Evolutionary conservation across 805 yeast genomes (phyloP), one percentile per base, ranked within the genome.

Genomic region (Starmerella stellata): DNA sequence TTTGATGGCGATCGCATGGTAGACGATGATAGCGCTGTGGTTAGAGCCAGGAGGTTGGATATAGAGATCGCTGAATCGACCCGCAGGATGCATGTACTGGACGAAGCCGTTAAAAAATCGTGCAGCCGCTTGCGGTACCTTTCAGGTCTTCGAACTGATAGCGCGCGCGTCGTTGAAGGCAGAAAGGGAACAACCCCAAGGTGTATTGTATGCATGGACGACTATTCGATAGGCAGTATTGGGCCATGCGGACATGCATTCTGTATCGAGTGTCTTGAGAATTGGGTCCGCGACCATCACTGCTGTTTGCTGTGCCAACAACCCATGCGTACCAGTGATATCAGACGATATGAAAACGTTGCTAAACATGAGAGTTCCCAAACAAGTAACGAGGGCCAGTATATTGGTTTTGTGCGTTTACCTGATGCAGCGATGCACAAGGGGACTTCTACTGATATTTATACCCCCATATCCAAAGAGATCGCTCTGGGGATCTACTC

Each of bases 231-330:
- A 30, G 98, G 98, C 0, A 68, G 90, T 0, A 61, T 90, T 40
- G 77, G 93, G 0, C 73, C 73, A 8, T 90, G 98, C 65, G 96
- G 96, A 0, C 98, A 90, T 57, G 74, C 74, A 48, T 90, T 78
- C 53, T 90, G 98, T 54, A 69, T 72, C 41, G 78, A 70, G 1
- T 90, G 98, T 55, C 62, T 90, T 28, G 65, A 60, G 16, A 73
- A 65, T 39, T 90, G 98, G 98, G 53, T 78, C 38, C 58, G 57
- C 17, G 62, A 61, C 14, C 68, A 68, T 30, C 53, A 58, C 1
- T 58, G 62, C 2, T 90, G 98, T 56, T 96, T 98, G 0, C 64
- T 83, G 47, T 90, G 98, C 59, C 80, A 81, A 43, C 58, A 67
- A 1, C 8, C n/a, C 3, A 16, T 39, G 13, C 33, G 20, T 16